phyloP scores from a whole-genome alignment of 495 filamentous ascomycete genomes.

The Parachaetomium inaequale region DNA sequence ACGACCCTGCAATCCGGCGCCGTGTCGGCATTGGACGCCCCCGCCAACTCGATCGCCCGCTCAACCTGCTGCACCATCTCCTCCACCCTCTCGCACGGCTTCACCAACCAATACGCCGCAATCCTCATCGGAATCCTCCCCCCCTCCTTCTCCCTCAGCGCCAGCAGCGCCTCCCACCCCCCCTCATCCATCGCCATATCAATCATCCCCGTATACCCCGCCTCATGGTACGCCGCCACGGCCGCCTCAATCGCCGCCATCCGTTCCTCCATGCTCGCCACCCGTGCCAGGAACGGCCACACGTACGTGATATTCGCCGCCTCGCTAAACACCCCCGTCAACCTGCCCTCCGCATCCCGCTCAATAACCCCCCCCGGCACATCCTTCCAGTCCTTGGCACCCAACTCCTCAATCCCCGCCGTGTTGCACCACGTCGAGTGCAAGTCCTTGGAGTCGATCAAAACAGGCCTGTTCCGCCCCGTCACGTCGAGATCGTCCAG shows the following conservation, averaged over 20 bases:
- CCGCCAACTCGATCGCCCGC: constrained; percentile 53
- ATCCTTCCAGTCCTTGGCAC: constrained; percentile 45
- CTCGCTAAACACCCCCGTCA: constrained; percentile 57
- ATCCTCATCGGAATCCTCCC: constrained; percentile 53
- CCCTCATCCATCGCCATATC: constrained; percentile 71
- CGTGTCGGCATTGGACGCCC: constrained; percentile 43
- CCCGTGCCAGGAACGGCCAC: constrained; percentile 55
- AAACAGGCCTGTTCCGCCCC: constrained; percentile 48
- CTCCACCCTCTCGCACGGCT: constrained; percentile 39
- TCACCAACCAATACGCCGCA: constrained; percentile 62
- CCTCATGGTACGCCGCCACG: constrained; percentile 48
- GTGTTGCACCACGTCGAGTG: constrained; percentile 63
- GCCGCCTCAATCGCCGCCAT: constrained; percentile 48
- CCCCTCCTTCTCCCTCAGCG: constrained; percentile 38
- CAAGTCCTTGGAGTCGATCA: constrained; percentile 59
- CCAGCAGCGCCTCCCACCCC: constrained; percentile 54
- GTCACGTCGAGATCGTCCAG: constrained; percentile 61
- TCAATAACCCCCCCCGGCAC: constrained; percentile 56
- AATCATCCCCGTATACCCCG: constrained; percentile 60
- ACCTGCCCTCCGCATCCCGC: constrained; percentile 48
- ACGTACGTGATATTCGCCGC: constrained; percentile 54
- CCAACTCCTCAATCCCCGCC: constrained; percentile 51
- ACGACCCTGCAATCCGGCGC: constrained; percentile 55
- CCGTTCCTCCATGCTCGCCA: constrained; percentile 52
- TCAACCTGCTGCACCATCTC: constrained; percentile 54